Evolutionary conservation across 2,329 filamentous ascomycete species (phyloP).

Genomic region (Fusarium humuli): DNA sequence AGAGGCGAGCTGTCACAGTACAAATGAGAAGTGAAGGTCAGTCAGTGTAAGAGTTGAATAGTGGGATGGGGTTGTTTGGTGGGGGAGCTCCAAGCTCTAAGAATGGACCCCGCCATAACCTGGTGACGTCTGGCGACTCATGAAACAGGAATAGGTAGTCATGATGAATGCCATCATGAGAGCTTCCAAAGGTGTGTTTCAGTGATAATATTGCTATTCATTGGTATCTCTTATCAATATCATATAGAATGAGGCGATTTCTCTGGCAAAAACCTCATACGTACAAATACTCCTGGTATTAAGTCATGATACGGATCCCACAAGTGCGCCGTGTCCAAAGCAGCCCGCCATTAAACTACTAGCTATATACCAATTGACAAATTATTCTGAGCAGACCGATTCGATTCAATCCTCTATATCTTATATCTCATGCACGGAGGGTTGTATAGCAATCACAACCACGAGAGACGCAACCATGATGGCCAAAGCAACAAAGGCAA

Average conservation of each 20-base stretch:
- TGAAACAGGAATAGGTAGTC: slow-evolving; percentile 9
- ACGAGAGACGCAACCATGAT: slow-evolving; percentile 71
- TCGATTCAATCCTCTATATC: not conserved
- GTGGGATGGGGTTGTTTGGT: slow-evolving; percentile 30
- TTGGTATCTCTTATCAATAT: not conserved
- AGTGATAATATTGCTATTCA: not conserved
- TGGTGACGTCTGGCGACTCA: slow-evolving; percentile 23
- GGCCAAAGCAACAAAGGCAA: slow-evolving; percentile 72
- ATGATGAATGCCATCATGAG: slow-evolving; percentile 23
- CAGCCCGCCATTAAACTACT: not conserved
- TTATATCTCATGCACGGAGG: slow-evolving; percentile 42
- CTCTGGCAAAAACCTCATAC: not conserved
- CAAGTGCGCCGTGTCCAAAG: slow-evolving; percentile 19
- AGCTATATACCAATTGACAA: not conserved
- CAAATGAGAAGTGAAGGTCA: not conserved
- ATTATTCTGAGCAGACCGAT: not conserved
- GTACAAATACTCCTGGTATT: slow-evolving; percentile 19
- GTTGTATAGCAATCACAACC: slow-evolving; percentile 68
- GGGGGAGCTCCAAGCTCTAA: slow-evolving; percentile 17
- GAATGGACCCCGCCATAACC: slow-evolving; percentile 39
- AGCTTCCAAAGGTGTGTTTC: not conserved
- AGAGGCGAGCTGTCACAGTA: not conserved
- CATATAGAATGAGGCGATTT: not conserved
- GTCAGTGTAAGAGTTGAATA: slow-evolving; percentile 23
- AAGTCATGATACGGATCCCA: slow-evolving; percentile 32